Evolutionary conservation across 495 filamentous ascomycete species (phyloP).

Genomic region (Penicillium bialowiezense): DNA sequence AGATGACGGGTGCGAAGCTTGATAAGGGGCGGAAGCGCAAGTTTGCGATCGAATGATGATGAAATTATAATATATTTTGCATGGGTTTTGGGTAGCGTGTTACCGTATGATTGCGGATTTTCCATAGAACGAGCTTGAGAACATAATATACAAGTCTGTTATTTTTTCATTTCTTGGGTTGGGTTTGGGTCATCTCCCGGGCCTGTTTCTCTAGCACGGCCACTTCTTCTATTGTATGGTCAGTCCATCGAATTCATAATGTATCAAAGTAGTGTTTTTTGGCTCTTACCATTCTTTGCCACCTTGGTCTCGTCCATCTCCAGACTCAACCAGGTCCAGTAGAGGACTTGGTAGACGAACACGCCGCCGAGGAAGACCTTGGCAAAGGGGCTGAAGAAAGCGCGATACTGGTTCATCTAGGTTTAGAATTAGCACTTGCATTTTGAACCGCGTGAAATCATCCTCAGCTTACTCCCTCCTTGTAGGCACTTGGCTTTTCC

Average conservation of each 20-base stretch:
- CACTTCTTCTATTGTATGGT: slow-evolving; percentile 35
- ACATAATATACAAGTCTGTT: slow-evolving; percentile 1
- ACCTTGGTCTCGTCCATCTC: slow-evolving; percentile 71
- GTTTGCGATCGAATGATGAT: slow-evolving; percentile 2
- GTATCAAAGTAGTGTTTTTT: background rate
- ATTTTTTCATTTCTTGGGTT: slow-evolving; percentile 23
- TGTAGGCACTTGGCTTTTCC: slow-evolving; percentile 22
- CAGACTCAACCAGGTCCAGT: slow-evolving; percentile 85
- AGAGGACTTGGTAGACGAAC: slow-evolving; percentile 82
- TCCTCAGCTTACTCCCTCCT: slow-evolving; percentile 21
- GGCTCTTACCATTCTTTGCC: slow-evolving; percentile 52
- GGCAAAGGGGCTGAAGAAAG: slow-evolving; percentile 72
- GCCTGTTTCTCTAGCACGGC: slow-evolving; percentile 41
- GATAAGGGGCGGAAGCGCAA: slow-evolving; percentile 28
- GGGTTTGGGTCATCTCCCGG: slow-evolving; percentile 32
- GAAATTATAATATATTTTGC: background rate
- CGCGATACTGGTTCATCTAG: slow-evolving; percentile 72
- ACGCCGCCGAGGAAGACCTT: slow-evolving; percentile 85
- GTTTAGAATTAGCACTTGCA: background rate
- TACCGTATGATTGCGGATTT: background rate
- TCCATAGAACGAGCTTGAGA: slow-evolving; percentile 9
- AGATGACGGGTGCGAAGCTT: background rate
- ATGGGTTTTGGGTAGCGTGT: slow-evolving; percentile 1
- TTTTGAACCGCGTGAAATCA: background rate
- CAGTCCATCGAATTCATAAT: background rate